Base-by-base conservation (phyloP, 2,329 filamentous ascomycete species). In the Talaromyces marneffei region DNA sequence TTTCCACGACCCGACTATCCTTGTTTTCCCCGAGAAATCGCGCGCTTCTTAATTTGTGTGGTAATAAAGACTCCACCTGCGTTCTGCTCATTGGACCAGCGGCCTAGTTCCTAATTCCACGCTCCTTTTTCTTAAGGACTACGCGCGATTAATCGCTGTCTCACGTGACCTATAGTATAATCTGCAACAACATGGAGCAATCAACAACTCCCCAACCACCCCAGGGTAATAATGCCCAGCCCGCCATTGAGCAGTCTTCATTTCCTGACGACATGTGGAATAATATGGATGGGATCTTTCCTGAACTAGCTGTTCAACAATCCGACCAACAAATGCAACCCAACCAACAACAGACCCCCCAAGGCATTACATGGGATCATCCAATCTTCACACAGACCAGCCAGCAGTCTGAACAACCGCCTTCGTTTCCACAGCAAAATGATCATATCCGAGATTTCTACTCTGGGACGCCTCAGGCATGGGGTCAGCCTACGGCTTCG, bases 241-340 rank as follows among this genome's bases (percentile, higher is more conserved):
- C 71, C 44, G 58, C 70, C 57, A 69, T 71, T 62, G 65, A 68
- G 37, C 65, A 70, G 25, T 65, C 63, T 33, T 65, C 68, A 23
- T 65, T 75, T 16, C 65, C 69, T 18, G 57, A 70, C 9, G 75
- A 75, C n/a, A 77, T 73, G 63, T 78, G 75, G 75, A 68, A 67
- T 60, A 68, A 63, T 14, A 67, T 77, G 54, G 74, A 74, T 52
- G 56, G 70, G 6, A 59, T 76, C 39, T 77, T 74, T 60, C 29
- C 63, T 4, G 52, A 64, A 9, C 48, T 67, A 2, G 66, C 69
- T 54, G 60, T 65, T 14, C 63, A 69, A 35, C 70, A 71, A 40
- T 71, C 68, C 44, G 69, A 70, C 37, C 59, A 64, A 23, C 66
- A 68, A 18, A 66, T 65, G 42, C 63, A 68, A 50, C 60, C 57